Evolutionary conservation across 805 yeast species (phyloP).

Genomic region (Kuraishia cidri): DNA sequence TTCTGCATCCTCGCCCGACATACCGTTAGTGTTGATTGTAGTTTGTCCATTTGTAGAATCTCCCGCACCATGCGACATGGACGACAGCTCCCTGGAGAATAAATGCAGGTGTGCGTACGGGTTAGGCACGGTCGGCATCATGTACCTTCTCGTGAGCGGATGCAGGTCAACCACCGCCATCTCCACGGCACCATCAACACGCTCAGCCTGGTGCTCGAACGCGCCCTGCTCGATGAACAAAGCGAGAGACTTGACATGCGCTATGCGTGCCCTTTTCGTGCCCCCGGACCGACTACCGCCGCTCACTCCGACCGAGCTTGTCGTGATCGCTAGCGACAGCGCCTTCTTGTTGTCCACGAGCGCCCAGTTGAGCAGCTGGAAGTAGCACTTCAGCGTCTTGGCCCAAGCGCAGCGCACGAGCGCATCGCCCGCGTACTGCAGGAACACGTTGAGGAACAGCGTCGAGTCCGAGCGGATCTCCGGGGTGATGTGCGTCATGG

Average conservation of each 20-base stretch:
- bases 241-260: constrained; percentile 30
- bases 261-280: constrained; percentile 24
- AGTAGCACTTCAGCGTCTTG: constrained; percentile 57
- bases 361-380: constrained; percentile 70
- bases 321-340: constrained; percentile 15
- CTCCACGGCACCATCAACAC: too few relatives aligned
- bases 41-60: background rate
- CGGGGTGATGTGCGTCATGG: constrained; percentile 87
- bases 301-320: constrained; percentile 8
- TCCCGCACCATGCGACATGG: constrained; percentile 6
- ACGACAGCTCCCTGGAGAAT: constrained; percentile 29
- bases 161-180: constrained; percentile 18
- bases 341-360: constrained; percentile 19
- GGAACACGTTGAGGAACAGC: constrained; percentile 49
- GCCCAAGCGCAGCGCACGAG: constrained; percentile 58
- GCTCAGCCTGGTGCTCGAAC: constrained; percentile 4
- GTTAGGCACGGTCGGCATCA: constrained; percentile 47
- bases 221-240: constrained; percentile 16
- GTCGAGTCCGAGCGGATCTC: constrained; percentile 72
- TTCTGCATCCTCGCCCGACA: constrained; percentile 51
- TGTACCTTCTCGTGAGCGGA: constrained; percentile 39
- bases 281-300: constrained; percentile 6
- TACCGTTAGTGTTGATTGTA: constrained; percentile 30
- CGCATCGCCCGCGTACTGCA: constrained; percentile 41
- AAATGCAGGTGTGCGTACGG: constrained; percentile 60